Conservation (phyloP, 176 grass and related monocot genomes). For the Avena atlantica region DNA sequence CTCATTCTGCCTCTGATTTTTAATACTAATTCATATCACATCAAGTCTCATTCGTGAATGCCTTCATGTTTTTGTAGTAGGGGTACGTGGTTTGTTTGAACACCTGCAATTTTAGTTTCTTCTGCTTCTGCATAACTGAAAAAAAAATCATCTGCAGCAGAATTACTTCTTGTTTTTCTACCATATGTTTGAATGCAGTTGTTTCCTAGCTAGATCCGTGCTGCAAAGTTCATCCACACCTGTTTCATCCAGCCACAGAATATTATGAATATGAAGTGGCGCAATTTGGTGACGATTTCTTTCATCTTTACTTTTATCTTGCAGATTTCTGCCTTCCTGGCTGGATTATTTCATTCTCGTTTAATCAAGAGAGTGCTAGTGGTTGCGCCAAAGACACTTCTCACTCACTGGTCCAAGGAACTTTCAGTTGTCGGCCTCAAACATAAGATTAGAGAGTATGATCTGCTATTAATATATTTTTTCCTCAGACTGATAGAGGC, state of each 20-base stretch:
- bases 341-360: constrained; percentile 74
- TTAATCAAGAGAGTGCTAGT: constrained; percentile 81
- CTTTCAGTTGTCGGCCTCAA: constrained; percentile 74
- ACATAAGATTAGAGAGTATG: constrained; percentile 82
- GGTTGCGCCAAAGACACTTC: constrained; percentile 95
- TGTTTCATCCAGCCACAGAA: background rate
- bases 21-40: background rate
- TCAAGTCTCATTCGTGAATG: background rate
- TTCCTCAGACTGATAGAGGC: constrained; percentile 10
- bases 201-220: background rate
- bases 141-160: background rate
- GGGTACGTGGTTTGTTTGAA: background rate
- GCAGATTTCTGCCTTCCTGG: constrained; percentile 85
- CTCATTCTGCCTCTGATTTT: background rate
- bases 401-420: constrained; percentile 84
- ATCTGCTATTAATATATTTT: background rate
- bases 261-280: background rate
- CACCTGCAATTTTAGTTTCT: constrained; percentile 7
- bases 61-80: too few species aligned
- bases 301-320: constrained; percentile 19
- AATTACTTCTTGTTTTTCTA: background rate
- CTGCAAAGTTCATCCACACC: background rate
- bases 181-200: background rate
- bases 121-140: background rate
- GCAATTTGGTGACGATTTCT: constrained; percentile 26